Base-by-base conservation (phyloP, 306 rosid species). In the Fragaria vesca region DNA sequence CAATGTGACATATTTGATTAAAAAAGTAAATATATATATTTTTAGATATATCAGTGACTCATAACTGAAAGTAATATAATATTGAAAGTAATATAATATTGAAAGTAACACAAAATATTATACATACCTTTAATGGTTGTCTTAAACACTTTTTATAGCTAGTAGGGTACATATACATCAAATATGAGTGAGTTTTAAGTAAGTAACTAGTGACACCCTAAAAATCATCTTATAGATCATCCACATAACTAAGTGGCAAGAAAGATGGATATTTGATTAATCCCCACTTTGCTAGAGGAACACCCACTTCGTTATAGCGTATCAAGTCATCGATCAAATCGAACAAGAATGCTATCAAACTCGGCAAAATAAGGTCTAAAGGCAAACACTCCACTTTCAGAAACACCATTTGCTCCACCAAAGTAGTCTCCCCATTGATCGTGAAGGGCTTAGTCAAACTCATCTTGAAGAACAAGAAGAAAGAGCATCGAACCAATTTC, bases 61-160 rank as follows among this genome's bases (percentile, higher is more conserved):
- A 8, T 43, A 12, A 11, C 50, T 0, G 1, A 0, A 11, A 12
- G 1, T 46, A 3, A 12, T 46, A n/a, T n/a, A n/a, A n/a, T n/a
- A n/a, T n/a, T 24, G 24, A 24, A 24, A 24, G 24, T 24, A 24
- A 24, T 24, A 24, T 24, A 24, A 24, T 24, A 24, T 24, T 0
- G 1, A 0, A 11, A 12, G 1, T 46, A 3, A 12, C 12, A 12
- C 0, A 0, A 0, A 12, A 1, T 13, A 48, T 3, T 3, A 15
- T 40, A 40, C 45, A 48, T 1, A 6, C 15, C 0, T 48, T 13
- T 48, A 48, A 48, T 4, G 51, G 4, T 12, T 1, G 3, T 54
- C 1, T 5, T 0, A 18, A 52, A 52, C 10, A 18, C 0, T 18
- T 6, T 54, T 54, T 54, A 0, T 50, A 50, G 12, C 11, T 7